Percentiles rank a stretch among this genome's conserved stretches.
Conservation (phyloP, 768 basidiomycete genomes). For the Russula virescens region DNA sequence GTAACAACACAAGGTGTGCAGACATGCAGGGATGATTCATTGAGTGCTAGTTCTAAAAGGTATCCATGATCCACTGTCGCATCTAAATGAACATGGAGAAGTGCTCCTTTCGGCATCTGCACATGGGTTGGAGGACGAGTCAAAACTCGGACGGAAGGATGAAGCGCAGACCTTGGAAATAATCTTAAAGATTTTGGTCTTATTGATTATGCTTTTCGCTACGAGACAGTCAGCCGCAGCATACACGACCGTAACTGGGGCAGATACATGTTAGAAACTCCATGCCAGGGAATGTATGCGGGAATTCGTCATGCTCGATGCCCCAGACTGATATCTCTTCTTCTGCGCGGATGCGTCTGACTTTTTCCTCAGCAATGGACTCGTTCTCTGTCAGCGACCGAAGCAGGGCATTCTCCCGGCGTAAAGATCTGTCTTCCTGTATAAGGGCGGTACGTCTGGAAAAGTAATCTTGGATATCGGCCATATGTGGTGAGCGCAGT, state of each 20-base stretch:
- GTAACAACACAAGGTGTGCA: constrained; percentile 39
- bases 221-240: constrained; percentile 23
- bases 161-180: constrained; percentile 46
- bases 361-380: constrained; percentile 48
- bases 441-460: constrained; percentile 27
- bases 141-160: not conserved
- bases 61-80: constrained; percentile 54
- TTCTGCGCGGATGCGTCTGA: constrained; percentile 47
- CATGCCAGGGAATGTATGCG: constrained; percentile 72
- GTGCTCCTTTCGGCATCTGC: constrained; percentile 77
- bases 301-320: constrained; percentile 44
- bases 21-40: constrained; percentile 58
- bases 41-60: constrained; percentile 49
- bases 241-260: not conserved
- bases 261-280: constrained; percentile 61
- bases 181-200: constrained; percentile 56
- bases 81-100: constrained; percentile 73
- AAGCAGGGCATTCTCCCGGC: constrained; percentile 26
- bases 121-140: not conserved
- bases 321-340: constrained; percentile 60
- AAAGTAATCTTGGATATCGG: constrained; percentile 24
- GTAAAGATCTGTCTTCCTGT: constrained; percentile 27
- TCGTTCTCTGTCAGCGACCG: constrained; percentile 33
- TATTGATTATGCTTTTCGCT: constrained; percentile 54
- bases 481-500: not conserved